Evolutionary conservation across 441 rosid genomes (phyloP).

Genomic region (Populus hybrid): DNA sequence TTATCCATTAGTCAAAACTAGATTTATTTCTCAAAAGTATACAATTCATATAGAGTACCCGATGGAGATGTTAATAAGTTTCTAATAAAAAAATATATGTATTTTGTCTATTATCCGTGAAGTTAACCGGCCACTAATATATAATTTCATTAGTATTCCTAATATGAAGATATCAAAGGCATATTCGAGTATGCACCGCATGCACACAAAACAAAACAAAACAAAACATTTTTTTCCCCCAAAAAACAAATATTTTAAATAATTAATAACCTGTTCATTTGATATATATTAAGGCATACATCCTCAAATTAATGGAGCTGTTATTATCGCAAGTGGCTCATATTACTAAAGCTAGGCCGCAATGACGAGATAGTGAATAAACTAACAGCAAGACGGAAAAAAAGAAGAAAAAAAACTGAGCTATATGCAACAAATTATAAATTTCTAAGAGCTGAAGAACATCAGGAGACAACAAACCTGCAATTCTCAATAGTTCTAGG

Average conservation of each 20-base stretch:
- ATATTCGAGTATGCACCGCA: background rate
- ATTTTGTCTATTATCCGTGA: too few species aligned
- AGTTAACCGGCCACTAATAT: too few species aligned
- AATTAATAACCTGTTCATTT: background rate
- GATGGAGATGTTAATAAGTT: too few species aligned
- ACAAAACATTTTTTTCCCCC: background rate
- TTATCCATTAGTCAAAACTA: too few species aligned
- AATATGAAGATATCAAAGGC: background rate
- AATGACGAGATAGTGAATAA: background rate
- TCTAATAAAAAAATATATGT: too few species aligned
- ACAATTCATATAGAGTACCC: too few species aligned
- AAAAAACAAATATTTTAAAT: too few species aligned
- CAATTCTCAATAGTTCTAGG: slow-evolving; percentile 81
- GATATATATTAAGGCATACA: background rate
- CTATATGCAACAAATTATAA: background rate
- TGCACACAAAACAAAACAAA: background rate
- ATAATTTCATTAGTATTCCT: too few species aligned
- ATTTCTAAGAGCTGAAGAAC: background rate
- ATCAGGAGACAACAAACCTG: slow-evolving; percentile 38
- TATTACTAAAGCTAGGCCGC: too few species aligned
- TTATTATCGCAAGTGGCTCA: too few species aligned
- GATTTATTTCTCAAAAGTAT: too few species aligned
- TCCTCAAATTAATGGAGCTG: background rate
- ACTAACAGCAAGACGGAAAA: background rate
- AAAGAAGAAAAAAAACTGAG: background rate